Evolutionary conservation across 2,329 filamentous ascomycete genomes (phyloP), one percentile per base, ranked within the genome.

Genomic region (Sporothrix protearum): DNA sequence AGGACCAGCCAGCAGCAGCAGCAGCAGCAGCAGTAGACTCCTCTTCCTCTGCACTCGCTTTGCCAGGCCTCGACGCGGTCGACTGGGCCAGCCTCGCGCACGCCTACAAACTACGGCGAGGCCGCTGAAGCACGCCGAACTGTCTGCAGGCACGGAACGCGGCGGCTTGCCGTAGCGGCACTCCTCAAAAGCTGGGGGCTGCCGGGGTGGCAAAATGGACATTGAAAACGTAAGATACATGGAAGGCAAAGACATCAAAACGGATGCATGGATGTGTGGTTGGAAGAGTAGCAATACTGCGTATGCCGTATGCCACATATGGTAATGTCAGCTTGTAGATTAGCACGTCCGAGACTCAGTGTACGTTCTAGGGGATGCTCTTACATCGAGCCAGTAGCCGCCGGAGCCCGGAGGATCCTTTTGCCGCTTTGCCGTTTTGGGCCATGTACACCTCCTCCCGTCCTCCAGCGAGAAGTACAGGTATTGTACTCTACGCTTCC

Each of bases 341-440:
- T 28, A 30, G n/a, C 9, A 47, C 1, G 19, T 12, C 5, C 12
- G 7, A 4, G 28, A 30, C 59, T 28, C n/a, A 28, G 42, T 64
- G 25, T 45, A 45, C 59, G 25, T 64, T 25, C 36, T 36, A 36
- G 33, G 33, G 33, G 33, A 45, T 45, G n/a, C 28, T 14, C 33
- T 63, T 45, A 2, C 57, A 61, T 19, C 57, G 33, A n/a, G n/a
- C n/a, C n/a, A n/a, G n/a, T n/a, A n/a, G 16, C 8, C 28, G 55
- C 6, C 57, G 57, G 19, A 12, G 30, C 30, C 28, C 30, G 16
- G 55, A 39, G 30, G 33, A 73, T 67, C 59, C 22, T 72, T 72
- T 71, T 16, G 42, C 68, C 71, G 73, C 59, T n/a, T 45, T 25
- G 12, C 59, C 39, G 36, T 14, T 61, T 61, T 61, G 30, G 57